Conservation (phyloP, 1,284 basidiomycete genomes). For the Pterulicium gracile region DNA sequence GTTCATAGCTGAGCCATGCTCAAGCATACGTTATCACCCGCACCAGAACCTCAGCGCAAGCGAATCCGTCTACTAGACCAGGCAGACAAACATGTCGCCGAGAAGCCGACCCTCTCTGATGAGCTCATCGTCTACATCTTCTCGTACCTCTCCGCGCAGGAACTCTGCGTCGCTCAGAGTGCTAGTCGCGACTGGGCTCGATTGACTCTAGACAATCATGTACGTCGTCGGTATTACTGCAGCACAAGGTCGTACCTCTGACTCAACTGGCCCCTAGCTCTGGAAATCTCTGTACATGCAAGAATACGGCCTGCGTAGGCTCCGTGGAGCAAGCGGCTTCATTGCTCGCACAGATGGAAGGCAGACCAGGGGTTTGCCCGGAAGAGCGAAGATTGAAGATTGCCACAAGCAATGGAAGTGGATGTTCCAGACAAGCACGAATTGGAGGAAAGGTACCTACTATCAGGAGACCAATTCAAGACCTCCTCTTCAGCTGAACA, state of each 20-base stretch:
- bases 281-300: constrained; percentile 48
- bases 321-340: constrained; percentile 57
- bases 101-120: constrained; percentile 41
- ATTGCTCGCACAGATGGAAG: constrained; percentile 42
- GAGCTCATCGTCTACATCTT: constrained; percentile 67
- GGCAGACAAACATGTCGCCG: not conserved
- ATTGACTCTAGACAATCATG: constrained; percentile 48
- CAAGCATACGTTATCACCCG: constrained; percentile 42
- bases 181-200: constrained; percentile 57
- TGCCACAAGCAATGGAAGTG: constrained; percentile 60
- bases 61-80: constrained; percentile 33
- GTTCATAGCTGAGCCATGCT: constrained; percentile 30
- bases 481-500: not conserved
- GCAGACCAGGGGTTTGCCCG: constrained; percentile 48
- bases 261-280: constrained; percentile 34
- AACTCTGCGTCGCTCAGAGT: constrained; percentile 56
- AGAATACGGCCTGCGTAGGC: constrained; percentile 52
- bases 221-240: constrained; percentile 21
- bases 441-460: constrained; percentile 61
- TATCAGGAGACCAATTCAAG: not conserved
- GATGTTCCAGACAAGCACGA: constrained; percentile 75
- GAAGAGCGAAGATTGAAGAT: constrained; percentile 30
- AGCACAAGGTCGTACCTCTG: not conserved
- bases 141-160: constrained; percentile 51
- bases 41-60: constrained; percentile 43